Evolutionary conservation across 1,139 yeast genomes (phyloP), one percentile per base, ranked within the genome.

Genomic region (Yarrowia galli): DNA sequence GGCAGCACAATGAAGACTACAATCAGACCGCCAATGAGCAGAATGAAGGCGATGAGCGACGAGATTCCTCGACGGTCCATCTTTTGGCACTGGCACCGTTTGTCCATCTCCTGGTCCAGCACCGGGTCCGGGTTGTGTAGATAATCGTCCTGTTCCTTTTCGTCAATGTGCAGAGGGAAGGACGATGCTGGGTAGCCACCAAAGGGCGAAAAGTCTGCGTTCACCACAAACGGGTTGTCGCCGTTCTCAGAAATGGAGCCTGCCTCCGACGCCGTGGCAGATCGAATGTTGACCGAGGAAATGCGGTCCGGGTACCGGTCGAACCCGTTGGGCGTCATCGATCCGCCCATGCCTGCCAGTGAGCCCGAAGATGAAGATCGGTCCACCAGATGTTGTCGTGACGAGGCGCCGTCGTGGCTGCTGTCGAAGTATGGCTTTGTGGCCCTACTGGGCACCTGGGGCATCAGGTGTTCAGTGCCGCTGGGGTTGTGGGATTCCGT

Each of bases 151-250:
- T 91, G 89, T 78, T 92, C 98, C 78, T 90, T 90, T 74, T 92
- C 98, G 69, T 92, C 97, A 71, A 92, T 86, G 73, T 86, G 88
- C 68, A 92, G 80, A 0, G 97, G 97, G 80, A 92, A 92, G 1
- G 92, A 86, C 7, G 91, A 83, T 5, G 97, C 95, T 1, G 98
- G 97, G 77, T 91, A 92, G 13, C 97, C 98, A 68, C 98, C 98
- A 80, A 92, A 92, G 1, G 98, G 98, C 67, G 92, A 87, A 65
- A 80, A 80, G 71, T 80, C 83, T 3, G 81, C 79, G 70, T 78
- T 78, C 42, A 76, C 76, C 40, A 75, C 75, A 71, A 75, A 76
- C 18, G 78, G 77, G 68, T 75, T 75, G 64, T 69, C 68, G 61
- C 68, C 67, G 20, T 66, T 66, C 7, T 74, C 75, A 3, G 76